Evolutionary conservation across 805 yeast genomes (phyloP).

Genomic region (Candida chauliodis): DNA sequence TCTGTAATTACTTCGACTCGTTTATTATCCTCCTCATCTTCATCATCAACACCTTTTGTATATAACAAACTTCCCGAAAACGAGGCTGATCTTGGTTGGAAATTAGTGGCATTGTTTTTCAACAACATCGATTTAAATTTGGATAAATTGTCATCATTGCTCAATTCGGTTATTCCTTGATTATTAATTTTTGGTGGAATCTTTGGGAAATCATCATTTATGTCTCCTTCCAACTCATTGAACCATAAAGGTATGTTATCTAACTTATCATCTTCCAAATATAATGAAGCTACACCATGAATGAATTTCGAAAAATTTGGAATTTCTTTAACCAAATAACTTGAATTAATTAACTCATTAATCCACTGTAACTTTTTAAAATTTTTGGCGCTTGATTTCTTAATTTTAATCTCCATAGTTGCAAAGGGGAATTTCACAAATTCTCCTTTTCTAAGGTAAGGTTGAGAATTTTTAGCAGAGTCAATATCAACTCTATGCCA

Average conservation of each 20-base stretch:
- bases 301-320: conserved; percentile 91
- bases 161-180: conserved; percentile 7
- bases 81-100: conserved; percentile 37
- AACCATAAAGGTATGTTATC: conserved; percentile 94
- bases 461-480: conserved; percentile 62
- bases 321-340: conserved; percentile 86
- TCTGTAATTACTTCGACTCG: conserved; percentile 47
- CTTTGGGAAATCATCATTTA: conserved; percentile 65
- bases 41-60: conserved; percentile 11
- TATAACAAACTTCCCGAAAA: conserved; percentile 32
- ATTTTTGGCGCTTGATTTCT: conserved; percentile 28
- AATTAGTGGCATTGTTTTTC: conserved; percentile 22
- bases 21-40: conserved; percentile 10
- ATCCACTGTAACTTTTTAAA: conserved; percentile 67
- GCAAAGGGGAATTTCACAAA: conserved; percentile 77
- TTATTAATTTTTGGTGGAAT: conserved; percentile 52
- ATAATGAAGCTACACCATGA: conserved; percentile 88
- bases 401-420: conserved; percentile 80
- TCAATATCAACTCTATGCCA: conserved; percentile 96
- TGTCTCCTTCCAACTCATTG: conserved; percentile 75
- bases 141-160: conserved; percentile 40
- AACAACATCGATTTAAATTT: conserved; percentile 40
- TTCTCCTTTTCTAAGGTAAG: conserved; percentile 81
- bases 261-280: conserved; percentile 84
- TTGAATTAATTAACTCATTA: conserved; percentile 68